Evolutionary conservation across 2,329 filamentous ascomycete species (phyloP).

Genomic region (Neurospora crassa): DNA sequence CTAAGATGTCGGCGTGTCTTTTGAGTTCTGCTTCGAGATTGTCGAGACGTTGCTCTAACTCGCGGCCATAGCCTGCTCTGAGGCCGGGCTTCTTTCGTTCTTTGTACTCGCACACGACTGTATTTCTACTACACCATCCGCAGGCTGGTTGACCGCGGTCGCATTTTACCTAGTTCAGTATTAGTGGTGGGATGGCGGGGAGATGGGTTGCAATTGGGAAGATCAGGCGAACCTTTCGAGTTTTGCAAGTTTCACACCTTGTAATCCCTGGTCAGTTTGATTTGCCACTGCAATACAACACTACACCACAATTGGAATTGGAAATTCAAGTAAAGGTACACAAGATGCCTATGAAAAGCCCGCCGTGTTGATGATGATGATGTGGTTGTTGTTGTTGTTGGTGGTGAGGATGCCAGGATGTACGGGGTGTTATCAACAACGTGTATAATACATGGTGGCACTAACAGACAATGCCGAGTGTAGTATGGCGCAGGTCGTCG

Average conservation of each 20-base stretch:
- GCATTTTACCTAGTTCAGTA: conserved; percentile 51
- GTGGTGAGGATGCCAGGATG: neutral
- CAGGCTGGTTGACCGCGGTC: conserved; percentile 66
- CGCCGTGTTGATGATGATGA: neutral
- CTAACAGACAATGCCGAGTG: neutral
- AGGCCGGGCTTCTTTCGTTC: conserved; percentile 59
- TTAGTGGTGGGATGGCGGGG: conserved; percentile 4
- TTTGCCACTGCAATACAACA: neutral
- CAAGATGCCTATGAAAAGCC: conserved; percentile 12
- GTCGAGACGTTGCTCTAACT: conserved; percentile 64
- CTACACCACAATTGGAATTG: neutral
- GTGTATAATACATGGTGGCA: neutral
- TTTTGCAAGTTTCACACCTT: conserved; percentile 70
- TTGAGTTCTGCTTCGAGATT: conserved; percentile 57
- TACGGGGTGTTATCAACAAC: neutral
- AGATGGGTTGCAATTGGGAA: neutral
- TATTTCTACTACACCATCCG: conserved; percentile 58
- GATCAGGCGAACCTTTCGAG: conserved; percentile 53
- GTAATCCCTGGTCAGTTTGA: neutral
- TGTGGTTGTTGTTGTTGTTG: neutral
- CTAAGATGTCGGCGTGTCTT: conserved; percentile 57
- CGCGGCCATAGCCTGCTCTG: conserved; percentile 59
- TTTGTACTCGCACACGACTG: conserved; percentile 56
- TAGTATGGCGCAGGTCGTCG: neutral
- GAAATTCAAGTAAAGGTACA: neutral